These are phyloP conservation scores for Russula vinacea DNA, from an alignment of 768 basidiomycete species.

Conservation along the genomic window DNA sequence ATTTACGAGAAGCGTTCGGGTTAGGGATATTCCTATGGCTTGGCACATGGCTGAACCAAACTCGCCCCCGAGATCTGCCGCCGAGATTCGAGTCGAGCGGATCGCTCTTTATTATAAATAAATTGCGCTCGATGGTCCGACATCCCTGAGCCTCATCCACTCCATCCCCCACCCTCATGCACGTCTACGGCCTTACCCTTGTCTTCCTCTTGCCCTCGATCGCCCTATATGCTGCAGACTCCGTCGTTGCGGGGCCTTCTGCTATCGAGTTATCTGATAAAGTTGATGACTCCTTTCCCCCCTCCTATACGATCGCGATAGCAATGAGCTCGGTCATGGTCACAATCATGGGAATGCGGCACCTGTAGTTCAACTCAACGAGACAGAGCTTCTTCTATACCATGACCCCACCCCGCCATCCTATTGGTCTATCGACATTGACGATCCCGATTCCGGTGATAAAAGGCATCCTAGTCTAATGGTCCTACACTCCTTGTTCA, in stretches of 20 bases:
- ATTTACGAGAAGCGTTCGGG: not conserved
- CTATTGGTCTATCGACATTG: constrained; percentile 79
- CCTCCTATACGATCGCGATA: constrained; percentile 9
- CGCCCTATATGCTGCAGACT: constrained; percentile 22
- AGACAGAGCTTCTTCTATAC: constrained; percentile 61
- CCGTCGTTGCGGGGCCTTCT: constrained; percentile 22
- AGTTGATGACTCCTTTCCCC: not conserved
- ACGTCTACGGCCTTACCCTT: constrained; percentile 20
- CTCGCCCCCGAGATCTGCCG: constrained; percentile 24
- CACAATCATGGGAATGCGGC: constrained; percentile 48
- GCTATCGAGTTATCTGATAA: constrained; percentile 7
- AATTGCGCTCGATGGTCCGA: not conserved
- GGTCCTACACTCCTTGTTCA: constrained; percentile 65
- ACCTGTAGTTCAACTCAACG: constrained; percentile 66
- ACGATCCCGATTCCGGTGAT: constrained; percentile 45
- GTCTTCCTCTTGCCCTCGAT: constrained; percentile 27
- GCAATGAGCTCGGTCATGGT: constrained; percentile 35
- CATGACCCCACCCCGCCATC: constrained; percentile 75
- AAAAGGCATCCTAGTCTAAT: constrained; percentile 66
- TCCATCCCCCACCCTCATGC: constrained; percentile 24
- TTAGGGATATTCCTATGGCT: not conserved
- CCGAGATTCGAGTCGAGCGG: constrained; percentile 7
- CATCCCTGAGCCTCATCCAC: not conserved
- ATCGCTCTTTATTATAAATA: not conserved
- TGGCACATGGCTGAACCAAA: not conserved